Evolutionary conservation across 2,329 filamentous ascomycete species (phyloP), one percentile per base, ranked within the genome.

Genomic region (Oidium heveae): DNA sequence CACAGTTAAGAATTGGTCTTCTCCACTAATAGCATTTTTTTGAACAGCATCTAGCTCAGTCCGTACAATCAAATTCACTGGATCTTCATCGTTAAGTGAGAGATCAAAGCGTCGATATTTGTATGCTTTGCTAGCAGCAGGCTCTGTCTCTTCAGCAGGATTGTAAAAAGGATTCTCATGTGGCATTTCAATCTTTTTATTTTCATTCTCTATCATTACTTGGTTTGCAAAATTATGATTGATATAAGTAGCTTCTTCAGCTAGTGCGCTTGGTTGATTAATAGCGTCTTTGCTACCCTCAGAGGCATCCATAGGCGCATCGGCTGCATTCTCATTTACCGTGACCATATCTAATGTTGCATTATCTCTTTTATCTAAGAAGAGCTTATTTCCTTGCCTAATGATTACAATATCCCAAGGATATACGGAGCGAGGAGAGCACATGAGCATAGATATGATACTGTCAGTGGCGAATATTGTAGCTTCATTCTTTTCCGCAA

Each of bases 191-290:
- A 87, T 74, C 74, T 91, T 93, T 67, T 79, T 72, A 58, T 72
- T 75, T 59, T 86, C 78, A 61, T 75, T 83, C 73, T 98, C 91
- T 63, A 79, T 70, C 61, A 98, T 88, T 53, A 93, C 86, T 74
- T 98, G 91, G 69, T 94, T 86, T 62, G 86, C 84, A 69, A 98
- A 98, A 74, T 96, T 94, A 77, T 96, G 91, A 79, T 98, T 98
- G 77, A 98, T 98, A 74, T 95, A 93, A 54, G 91, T 98, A 55
- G 91, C 91, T 72, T 98, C 91, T 69, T 95, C 83, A 65, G 93
- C 89, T 56, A 98, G 80, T 54, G 88, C 86, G 55, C 74, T 72
- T n/a, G 91, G 91, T 65, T 87, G 87, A 77, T 98, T 98, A 71
- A 98, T 83, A 60, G 77, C 74, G 67, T 98, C 91, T 72, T 94